Evolutionary conservation across 2,329 filamentous ascomycete genomes (phyloP).

Genomic region (Claviceps fusiformis): DNA sequence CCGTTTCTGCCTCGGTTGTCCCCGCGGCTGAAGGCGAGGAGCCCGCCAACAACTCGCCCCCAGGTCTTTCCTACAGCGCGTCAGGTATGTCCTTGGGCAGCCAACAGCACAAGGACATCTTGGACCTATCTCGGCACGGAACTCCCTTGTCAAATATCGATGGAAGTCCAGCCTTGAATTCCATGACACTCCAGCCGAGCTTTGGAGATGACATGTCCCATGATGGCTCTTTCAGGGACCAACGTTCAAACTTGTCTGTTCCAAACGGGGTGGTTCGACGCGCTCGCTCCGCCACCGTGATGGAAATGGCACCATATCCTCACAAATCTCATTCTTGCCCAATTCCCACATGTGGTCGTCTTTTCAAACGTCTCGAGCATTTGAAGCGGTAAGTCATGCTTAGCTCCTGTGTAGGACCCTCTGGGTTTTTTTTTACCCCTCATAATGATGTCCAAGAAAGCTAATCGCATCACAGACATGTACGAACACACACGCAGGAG

Average conservation of each 20-base stretch:
- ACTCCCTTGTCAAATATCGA: conserved; percentile 81
- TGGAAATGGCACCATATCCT: conserved; percentile 91
- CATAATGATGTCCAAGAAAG: background rate
- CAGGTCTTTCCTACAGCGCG: conserved; percentile 59
- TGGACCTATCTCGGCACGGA: conserved; percentile 76
- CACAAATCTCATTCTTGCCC: conserved; percentile 98
- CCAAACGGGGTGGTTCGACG: conserved; percentile 68
- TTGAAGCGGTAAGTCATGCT: conserved; percentile 78
- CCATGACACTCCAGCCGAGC: conserved; percentile 58
- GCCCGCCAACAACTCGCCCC: conserved; percentile 64
- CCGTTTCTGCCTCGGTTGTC: conserved; percentile 75
- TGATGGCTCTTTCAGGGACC: conserved; percentile 30
- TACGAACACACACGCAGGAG: conserved; percentile 98
- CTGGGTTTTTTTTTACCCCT: no score
- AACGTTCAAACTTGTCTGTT: conserved; percentile 57
- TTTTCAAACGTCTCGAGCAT: conserved; percentile 98
- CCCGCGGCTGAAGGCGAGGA: conserved; percentile 72
- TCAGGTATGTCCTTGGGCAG: conserved; percentile 48
- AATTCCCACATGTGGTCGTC: conserved; percentile 91
- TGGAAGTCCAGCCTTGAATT: conserved; percentile 64
- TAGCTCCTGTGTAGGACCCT: no score
- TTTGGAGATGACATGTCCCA: conserved; percentile 51
- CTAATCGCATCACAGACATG: conserved; percentile 56
- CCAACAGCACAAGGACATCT: conserved; percentile 61
- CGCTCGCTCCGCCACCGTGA: conserved; percentile 86